Evolutionary conservation across 2,329 filamentous ascomycete species (phyloP).

Genomic region (Paecilomyces formosus): DNA sequence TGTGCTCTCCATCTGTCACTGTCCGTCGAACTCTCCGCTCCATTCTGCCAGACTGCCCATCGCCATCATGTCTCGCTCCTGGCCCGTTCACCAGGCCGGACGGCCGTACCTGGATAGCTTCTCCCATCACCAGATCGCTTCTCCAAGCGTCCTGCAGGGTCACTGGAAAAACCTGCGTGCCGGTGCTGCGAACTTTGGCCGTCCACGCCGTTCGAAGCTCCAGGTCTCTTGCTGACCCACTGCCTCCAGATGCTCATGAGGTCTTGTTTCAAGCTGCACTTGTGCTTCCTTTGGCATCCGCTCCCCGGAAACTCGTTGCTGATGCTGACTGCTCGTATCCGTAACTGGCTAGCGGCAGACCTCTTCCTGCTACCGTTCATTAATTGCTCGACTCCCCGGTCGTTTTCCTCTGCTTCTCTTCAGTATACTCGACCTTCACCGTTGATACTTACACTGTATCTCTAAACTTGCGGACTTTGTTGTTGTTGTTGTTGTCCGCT

Average conservation of each 20-base stretch:
- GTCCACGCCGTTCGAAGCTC: neutral
- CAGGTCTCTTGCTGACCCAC: neutral
- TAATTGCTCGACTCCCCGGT: neutral
- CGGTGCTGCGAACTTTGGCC: neutral
- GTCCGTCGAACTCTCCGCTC: slow-evolving; percentile 1
- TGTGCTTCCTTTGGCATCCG: neutral
- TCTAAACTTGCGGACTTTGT: neutral
- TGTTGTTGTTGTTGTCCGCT: neutral
- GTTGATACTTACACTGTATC: neutral
- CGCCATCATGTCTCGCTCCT: neutral
- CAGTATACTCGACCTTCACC: neutral
- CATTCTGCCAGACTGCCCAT: neutral
- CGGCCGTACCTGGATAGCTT: neutral
- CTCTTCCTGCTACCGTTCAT: neutral
- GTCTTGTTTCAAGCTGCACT: neutral
- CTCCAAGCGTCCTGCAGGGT: neutral
- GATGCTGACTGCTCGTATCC: neutral
- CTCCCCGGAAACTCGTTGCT: neutral
- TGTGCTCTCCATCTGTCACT: neutral
- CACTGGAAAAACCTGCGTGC: neutral
- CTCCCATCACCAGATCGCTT: neutral
- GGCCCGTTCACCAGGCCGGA: neutral
- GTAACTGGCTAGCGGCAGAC: neutral
- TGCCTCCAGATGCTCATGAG: neutral
- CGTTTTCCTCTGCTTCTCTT: neutral